Evolutionary conservation across 2,329 filamentous ascomycete genomes (phyloP).

Genomic region (Cryphonectria naterciae): DNA sequence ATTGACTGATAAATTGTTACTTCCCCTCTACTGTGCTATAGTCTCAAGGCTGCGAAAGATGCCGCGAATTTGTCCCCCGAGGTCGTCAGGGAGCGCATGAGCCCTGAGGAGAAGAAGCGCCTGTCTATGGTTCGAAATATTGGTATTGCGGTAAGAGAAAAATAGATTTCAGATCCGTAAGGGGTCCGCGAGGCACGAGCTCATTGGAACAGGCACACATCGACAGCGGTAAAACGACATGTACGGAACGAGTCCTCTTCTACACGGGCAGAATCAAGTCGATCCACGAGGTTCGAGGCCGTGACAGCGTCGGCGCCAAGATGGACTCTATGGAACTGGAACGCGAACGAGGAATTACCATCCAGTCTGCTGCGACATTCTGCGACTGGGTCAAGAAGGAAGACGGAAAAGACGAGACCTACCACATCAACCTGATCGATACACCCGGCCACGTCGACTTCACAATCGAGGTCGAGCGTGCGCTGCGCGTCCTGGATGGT

Average conservation of each 20-base stretch:
- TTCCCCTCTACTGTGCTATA: conserved; percentile 28
- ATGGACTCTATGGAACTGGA: conserved; percentile 99
- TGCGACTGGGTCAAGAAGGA: conserved; percentile 94
- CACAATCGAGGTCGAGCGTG: conserved; percentile 97
- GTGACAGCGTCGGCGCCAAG: conserved; percentile 94
- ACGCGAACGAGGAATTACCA: conserved; percentile 97
- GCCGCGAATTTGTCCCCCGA: conserved; percentile 59
- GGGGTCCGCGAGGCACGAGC: background rate
- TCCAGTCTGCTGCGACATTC: conserved; percentile 97
- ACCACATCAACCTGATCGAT: conserved; percentile 98
- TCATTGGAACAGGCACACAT: conserved; percentile 75
- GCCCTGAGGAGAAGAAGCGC: conserved; percentile 76
- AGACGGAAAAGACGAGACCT: conserved; percentile 82
- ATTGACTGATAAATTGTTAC: conserved; percentile 4
- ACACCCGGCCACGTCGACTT: conserved; percentile 99
- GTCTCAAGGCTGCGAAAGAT: conserved; percentile 58
- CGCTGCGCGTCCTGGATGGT: conserved; percentile 90
- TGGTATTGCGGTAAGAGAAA: conserved; percentile 79
- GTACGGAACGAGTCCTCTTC: conserved; percentile 94
- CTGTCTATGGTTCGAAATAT: conserved; percentile 90
- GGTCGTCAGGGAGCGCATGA: conserved; percentile 76
- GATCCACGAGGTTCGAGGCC: conserved; percentile 95
- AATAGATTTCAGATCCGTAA: no score
- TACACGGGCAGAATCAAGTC: conserved; percentile 96
- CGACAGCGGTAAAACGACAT: conserved; percentile 97